Conservation (phyloP, 169 alveolate genomes). For the Plasmodium ovale region DNA sequence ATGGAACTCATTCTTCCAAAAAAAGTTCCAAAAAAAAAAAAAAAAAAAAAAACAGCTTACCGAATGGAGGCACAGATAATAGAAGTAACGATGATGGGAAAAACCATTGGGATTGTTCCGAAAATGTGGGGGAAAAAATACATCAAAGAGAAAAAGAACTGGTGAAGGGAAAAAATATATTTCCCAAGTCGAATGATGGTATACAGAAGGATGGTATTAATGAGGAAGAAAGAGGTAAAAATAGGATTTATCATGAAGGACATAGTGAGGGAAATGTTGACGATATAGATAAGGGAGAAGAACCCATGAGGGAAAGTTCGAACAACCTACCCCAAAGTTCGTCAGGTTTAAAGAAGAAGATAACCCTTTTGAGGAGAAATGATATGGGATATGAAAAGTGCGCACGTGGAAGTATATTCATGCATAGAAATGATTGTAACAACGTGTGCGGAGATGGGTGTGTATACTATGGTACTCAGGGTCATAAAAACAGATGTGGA, state of each 20-base stretch:
- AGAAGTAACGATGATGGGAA: too few species aligned
- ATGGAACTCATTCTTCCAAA: too few species aligned
- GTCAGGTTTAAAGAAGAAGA: constrained; percentile 11
- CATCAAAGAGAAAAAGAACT: too few species aligned
- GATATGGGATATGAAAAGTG: constrained; percentile 25
- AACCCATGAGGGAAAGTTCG: not conserved
- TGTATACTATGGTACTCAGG: not conserved
- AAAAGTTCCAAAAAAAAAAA: too few species aligned
- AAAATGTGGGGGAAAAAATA: too few species aligned
- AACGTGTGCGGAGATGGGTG: not conserved
- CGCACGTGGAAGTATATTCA: not conserved
- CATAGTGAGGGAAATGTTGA: not conserved
- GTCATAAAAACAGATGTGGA: not conserved
- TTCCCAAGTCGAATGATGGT: not conserved
- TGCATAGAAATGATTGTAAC: not conserved
- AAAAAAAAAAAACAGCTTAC: too few species aligned
- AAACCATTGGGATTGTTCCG: too few species aligned
- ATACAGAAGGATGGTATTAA: not conserved
- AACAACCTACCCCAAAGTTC: not conserved
- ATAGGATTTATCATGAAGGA: not conserved
- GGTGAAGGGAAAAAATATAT: too few species aligned
- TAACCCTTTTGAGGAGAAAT: constrained; percentile 28
- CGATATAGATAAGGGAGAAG: not conserved
- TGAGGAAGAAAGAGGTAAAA: not conserved
- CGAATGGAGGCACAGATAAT: too few species aligned